phyloP scores from a whole-genome alignment of 129 eudicot genomes.

The Helichrysum umbraculigerum region DNA sequence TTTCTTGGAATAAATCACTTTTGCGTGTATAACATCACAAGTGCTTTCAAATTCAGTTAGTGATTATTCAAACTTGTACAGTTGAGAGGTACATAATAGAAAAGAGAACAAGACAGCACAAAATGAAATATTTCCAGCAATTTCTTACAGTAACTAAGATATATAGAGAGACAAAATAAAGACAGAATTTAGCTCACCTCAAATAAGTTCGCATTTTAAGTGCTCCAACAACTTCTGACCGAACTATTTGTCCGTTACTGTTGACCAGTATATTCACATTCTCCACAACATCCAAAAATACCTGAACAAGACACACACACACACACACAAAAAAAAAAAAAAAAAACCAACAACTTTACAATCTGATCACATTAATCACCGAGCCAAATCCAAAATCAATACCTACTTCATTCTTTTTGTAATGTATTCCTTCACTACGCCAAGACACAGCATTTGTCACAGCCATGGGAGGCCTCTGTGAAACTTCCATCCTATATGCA shows the following conservation, averaged over 20 bases:
- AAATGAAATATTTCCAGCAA: not conserved
- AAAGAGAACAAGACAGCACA: not conserved
- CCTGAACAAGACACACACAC: conserved; percentile 59
- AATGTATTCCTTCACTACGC: conserved; percentile 94
- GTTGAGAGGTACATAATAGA: no score
- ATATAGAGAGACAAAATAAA: not conserved
- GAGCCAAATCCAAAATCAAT: not conserved
- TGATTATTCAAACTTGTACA: not conserved
- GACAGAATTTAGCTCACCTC: conserved; percentile 44
- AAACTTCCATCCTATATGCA: conserved; percentile 93
- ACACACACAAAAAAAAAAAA: not conserved
- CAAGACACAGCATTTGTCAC: conserved; percentile 97
- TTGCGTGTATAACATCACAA: no score
- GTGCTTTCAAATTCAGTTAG: not conserved
- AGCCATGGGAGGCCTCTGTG: conserved; percentile 97
- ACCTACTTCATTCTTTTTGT: conserved; percentile 84
- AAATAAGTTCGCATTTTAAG: conserved; percentile 88
- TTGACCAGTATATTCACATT: conserved; percentile 93
- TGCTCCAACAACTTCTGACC: conserved; percentile 93
- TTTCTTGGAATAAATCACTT: no score
- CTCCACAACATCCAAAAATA: conserved; percentile 94
- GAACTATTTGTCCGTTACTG: conserved; percentile 83
- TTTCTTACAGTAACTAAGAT: not conserved
- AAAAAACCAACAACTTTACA: not conserved
- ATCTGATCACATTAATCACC: not conserved